These are phyloP conservation scores for Talaromyces borbonicus DNA, from an alignment of 495 filamentous ascomycete species.

Conservation along the genomic window DNA sequence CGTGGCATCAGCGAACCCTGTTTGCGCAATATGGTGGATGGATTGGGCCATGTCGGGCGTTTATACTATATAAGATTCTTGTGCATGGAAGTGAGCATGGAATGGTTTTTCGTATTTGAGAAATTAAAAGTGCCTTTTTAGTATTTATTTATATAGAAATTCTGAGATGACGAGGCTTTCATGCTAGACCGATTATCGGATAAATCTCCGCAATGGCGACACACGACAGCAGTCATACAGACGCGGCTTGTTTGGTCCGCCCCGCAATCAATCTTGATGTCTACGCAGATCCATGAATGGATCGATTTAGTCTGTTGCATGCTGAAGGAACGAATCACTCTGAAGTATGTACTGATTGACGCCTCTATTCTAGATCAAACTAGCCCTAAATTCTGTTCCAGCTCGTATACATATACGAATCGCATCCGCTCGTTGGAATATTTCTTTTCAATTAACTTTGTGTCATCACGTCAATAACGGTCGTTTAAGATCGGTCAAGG, in stretches of 20 bases:
- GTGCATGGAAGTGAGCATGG: no score
- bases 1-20: conserved; percentile 36
- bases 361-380: neutral
- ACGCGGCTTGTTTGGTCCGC: neutral
- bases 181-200: neutral
- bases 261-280: neutral
- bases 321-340: no score
- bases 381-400: neutral
- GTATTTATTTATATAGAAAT: neutral
- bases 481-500: conserved; percentile 21
- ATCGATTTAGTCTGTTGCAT: no score
- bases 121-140: no score
- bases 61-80: neutral
- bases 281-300: no score
- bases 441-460: neutral
- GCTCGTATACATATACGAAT: neutral
- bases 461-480: neutral
- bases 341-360: no score
- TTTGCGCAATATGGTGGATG: conserved; percentile 1
- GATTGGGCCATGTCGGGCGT: conserved; percentile 4
- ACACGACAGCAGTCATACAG: neutral
- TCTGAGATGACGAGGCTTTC: neutral
- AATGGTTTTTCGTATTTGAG: neutral
- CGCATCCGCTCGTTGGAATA: neutral
- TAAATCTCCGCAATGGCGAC: neutral